phyloP scores from a whole-genome alignment of 2,329 filamentous ascomycete species.

The Tothia fuscella region DNA sequence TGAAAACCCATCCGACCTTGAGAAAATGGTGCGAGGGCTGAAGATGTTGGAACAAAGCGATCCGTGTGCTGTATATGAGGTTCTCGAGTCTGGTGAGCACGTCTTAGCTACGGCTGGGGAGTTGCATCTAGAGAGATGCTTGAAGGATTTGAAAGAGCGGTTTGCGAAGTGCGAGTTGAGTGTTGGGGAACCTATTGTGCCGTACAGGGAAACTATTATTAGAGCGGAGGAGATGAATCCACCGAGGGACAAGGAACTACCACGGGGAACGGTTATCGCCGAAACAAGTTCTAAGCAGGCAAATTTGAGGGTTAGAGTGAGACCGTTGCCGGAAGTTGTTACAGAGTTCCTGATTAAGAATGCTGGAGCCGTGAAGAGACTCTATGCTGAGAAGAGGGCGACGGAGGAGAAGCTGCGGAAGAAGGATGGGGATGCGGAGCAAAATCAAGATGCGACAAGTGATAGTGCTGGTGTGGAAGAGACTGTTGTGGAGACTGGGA shows the following conservation, averaged over 20 bases:
- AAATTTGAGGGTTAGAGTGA: conserved; percentile 61
- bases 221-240: conserved; percentile 83
- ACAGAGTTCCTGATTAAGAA: conserved; percentile 82
- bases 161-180: conserved; percentile 94
- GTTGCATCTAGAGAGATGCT: conserved; percentile 80
- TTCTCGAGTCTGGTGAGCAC: conserved; percentile 85
- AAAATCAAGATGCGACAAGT: conserved; percentile 22
- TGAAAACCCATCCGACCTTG: conserved; percentile 74
- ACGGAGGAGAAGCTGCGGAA: conserved; percentile 29
- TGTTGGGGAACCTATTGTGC: conserved; percentile 85
- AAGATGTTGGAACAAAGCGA: conserved; percentile 86
- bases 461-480: conserved; percentile 35
- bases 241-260: conserved; percentile 72
- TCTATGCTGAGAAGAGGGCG: conserved; percentile 60
- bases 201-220: conserved; percentile 87
- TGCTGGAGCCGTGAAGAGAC: conserved; percentile 59
- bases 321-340: conserved; percentile 64
- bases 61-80: conserved; percentile 90
- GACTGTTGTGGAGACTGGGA: conserved; percentile 41
- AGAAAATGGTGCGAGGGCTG: conserved; percentile 88
- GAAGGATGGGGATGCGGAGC: conserved; percentile 27
- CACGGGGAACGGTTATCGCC: conserved; percentile 65
- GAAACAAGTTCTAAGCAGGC: conserved; percentile 79
- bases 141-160: conserved; percentile 84
- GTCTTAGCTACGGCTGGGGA: conserved; percentile 91